phyloP scores from a whole-genome alignment of 768 basidiomycete species.

The Dendrothele bispora region DNA sequence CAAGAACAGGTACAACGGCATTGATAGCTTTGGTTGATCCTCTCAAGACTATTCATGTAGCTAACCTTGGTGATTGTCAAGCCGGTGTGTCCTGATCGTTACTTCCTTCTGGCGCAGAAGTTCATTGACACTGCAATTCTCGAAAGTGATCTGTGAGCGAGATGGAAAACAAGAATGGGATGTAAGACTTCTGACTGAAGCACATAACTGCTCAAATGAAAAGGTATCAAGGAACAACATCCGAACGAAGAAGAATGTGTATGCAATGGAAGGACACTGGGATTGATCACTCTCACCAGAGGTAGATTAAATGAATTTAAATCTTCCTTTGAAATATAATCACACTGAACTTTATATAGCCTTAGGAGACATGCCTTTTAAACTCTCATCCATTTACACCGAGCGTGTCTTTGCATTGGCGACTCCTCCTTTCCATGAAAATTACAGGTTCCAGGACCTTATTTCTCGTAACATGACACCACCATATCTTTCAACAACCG shows the following conservation, averaged over 20 bases:
- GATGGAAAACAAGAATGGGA: background rate
- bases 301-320: background rate
- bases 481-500: conserved; percentile 15
- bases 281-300: conserved; percentile 14
- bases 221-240: conserved; percentile 11
- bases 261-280: conserved; percentile 5
- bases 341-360: conserved; percentile 4
- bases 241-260: conserved; percentile 13
- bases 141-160: background rate
- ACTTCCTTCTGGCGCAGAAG: too few species aligned
- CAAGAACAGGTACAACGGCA: conserved; percentile 6
- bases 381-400: conserved; percentile 12
- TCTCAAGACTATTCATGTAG: background rate
- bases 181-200: background rate
- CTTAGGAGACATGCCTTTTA: conserved; percentile 13
- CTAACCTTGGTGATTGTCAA: conserved; percentile 5
- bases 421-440: conserved; percentile 9
- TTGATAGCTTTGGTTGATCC: conserved; percentile 1
- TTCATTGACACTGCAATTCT: background rate
- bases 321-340: background rate
- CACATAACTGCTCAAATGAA: conserved; percentile 11
- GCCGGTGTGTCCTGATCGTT: too few species aligned
- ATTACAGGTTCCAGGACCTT: conserved; percentile 6
- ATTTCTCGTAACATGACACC: conserved; percentile 13
- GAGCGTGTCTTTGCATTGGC: conserved; percentile 9